Base-by-base conservation (phyloP, 768 basidiomycete species). In the Mycena amicta region DNA sequence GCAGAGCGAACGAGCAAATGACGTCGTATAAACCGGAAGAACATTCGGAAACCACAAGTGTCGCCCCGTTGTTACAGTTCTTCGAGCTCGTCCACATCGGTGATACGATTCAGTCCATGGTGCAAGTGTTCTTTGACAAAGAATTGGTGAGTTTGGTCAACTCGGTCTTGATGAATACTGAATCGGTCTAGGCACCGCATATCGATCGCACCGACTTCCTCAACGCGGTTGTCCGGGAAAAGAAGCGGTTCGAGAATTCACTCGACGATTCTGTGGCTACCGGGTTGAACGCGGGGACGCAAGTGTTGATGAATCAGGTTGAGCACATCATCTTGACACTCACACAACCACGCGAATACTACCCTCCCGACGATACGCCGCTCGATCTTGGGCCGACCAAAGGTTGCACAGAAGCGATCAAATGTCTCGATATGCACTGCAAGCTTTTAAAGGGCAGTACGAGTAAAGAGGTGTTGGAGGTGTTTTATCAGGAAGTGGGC, bases 61-160 rank as follows among this genome's bases (percentile, higher is more conserved):
- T 98, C 2, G 94, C 95, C 1, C 97, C 97, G 0, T 75, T 99
- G 2, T 76, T 98, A 39, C 95, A 98, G 70, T 98, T 98, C 75
- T 98, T 99, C 63, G 96, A 98, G 76, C 79, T 98, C 23, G 96
- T 96, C 0, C 97, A 98, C 74, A 79, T 98, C 16, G 97, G 95
- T 1, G 96, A 99, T 69, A 99, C 93, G 16, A 98, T 98, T 43
- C 93, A 96, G 73, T 93, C 89, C 18, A 98, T 98, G 87, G 86
- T 97, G 5, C 95, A 99, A 65, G 97, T 98, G 2, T 99, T 95
- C 72, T 99, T 96, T 68, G 97, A 98, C 69, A 95, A 95, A 68
- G 96, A 97, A 66, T 76, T 98, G 74, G 93, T 91, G 60, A 25
- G 87, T 70, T 5, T 18, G 41, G 12, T n/a, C 22, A 3, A 41